These are phyloP conservation scores for Alternaria longipes DNA, from an alignment of 2,329 filamentous ascomycete genomes.

Conservation along the genomic window DNA sequence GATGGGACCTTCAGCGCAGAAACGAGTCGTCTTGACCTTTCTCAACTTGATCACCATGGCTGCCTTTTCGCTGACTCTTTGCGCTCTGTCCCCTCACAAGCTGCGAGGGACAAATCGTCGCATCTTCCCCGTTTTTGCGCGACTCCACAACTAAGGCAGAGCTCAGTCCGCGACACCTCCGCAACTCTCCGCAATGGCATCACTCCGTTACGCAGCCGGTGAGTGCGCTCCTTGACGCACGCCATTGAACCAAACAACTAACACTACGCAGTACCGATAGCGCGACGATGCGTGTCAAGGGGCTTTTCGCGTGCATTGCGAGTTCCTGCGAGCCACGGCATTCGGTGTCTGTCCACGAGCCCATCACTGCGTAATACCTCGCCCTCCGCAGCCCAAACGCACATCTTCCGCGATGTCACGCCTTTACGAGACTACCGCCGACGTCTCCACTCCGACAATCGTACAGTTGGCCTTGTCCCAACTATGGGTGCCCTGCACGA, in stretches of 20 bases:
- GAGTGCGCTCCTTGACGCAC: conserved; percentile 3
- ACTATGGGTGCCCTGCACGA: conserved; percentile 98
- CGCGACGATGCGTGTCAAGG: conserved; percentile 7
- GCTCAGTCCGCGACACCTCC: conserved; percentile 29
- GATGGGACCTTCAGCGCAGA: conserved; percentile 36
- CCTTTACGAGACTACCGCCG: conserved; percentile 75
- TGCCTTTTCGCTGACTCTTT: conserved; percentile 1
- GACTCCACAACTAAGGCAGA: neutral
- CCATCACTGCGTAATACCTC: conserved; percentile 29
- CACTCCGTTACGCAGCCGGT: conserved; percentile 32
- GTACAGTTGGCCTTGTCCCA: conserved; percentile 85
- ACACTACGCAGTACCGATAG: conserved; percentile 23
- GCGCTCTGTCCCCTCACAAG: conserved; percentile 17
- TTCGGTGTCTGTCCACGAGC: conserved; percentile 33
- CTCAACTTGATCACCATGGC: conserved; percentile 30
- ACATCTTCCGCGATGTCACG: conserved; percentile 78
- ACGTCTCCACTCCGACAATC: conserved; percentile 70
- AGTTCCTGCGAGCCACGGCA: conserved; percentile 11
- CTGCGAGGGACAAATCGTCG: conserved; percentile 2
- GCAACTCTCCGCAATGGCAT: conserved; percentile 39
- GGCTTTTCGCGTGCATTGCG: conserved; percentile 8
- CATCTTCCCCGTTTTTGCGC: neutral
- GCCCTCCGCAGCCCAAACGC: conserved; percentile 56
- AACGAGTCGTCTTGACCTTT: conserved; percentile 33
- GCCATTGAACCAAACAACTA: conserved; percentile 25